Percentiles rank a stretch among this genome's conserved stretches.
Evolutionary conservation across 2,329 filamentous ascomycete species (phyloP).

Genomic region (Talaromyces pinophilus): DNA sequence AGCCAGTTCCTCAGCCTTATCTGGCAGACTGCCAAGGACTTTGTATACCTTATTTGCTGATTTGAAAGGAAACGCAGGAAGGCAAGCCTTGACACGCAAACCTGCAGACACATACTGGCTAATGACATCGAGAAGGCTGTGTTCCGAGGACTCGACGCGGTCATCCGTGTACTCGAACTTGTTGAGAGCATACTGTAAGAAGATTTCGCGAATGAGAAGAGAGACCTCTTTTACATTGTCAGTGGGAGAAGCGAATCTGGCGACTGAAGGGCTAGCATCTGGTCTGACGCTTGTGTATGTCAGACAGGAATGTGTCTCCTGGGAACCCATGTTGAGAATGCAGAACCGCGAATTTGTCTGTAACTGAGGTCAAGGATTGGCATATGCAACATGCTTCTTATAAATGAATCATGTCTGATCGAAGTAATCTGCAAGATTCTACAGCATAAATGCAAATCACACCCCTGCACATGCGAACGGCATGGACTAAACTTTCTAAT

Average conservation of each 20-base stretch:
- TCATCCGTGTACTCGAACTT: neutral
- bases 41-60: slow-evolving; percentile 59
- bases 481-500: neutral
- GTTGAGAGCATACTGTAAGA: slow-evolving; percentile 8
- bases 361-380: neutral
- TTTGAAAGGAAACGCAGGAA: slow-evolving; percentile 65
- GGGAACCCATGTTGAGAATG: neutral
- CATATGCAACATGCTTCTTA: neutral
- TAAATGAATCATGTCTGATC: neutral
- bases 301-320: neutral
- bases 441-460: neutral
- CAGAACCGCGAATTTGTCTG: neutral
- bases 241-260: neutral
- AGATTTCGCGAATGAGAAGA: slow-evolving; percentile 5
- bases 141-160: neutral
- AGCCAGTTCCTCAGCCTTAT: slow-evolving; percentile 58
- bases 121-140: slow-evolving; percentile 9
- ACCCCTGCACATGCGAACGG: neutral
- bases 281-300: neutral
- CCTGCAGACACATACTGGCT: slow-evolving; percentile 3
- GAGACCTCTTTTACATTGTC: neutral
- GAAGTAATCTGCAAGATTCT: neutral
- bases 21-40: slow-evolving; percentile 57
- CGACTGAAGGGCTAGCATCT: neutral
- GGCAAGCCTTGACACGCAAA: slow-evolving; percentile 22